phyloP scores from a whole-genome alignment of 139 green algal species.

The Asterochloris sp. region DNA sequence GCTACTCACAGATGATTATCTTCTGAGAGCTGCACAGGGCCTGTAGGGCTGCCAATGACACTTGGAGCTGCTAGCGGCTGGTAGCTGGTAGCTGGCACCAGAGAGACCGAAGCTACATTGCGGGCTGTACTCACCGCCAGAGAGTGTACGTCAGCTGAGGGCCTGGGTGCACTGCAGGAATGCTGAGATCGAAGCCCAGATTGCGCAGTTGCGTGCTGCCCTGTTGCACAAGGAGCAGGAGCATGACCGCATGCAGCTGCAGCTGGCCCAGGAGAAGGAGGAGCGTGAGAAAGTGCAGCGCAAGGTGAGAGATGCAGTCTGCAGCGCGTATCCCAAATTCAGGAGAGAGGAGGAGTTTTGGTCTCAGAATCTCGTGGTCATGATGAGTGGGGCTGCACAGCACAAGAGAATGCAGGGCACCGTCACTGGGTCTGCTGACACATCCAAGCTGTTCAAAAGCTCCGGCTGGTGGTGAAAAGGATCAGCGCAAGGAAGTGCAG shows the following conservation, averaged over 20 bases:
- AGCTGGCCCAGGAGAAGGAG: slow-evolving; percentile 66
- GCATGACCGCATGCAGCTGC: slow-evolving; percentile 67
- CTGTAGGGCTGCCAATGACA: too few species aligned
- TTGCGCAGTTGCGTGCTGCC: slow-evolving; percentile 51
- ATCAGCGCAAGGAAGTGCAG: too few species aligned
- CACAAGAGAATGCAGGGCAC: background rate
- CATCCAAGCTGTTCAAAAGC: background rate
- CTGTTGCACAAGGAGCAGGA: slow-evolving; percentile 83
- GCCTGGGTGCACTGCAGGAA: slow-evolving; percentile 22
- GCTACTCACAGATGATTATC: too few species aligned
- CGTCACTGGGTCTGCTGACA: background rate
- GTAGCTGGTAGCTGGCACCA: too few species aligned
- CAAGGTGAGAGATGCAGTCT: slow-evolving; percentile 33
- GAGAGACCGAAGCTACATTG: too few species aligned
- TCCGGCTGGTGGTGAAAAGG: too few species aligned
- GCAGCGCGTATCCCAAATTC: background rate
- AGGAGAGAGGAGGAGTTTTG: background rate
- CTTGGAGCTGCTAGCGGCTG: too few species aligned
- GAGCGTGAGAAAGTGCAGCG: slow-evolving; percentile 75
- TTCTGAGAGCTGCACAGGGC: too few species aligned
- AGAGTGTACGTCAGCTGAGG: slow-evolving; percentile 21
- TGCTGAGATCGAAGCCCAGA: slow-evolving; percentile 60
- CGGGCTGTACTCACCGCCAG: too few species aligned
- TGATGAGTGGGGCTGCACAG: background rate
- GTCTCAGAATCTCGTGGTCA: background rate